Conservation (phyloP, 768 basidiomycete species). For the Termitomyces sp. region DNA sequence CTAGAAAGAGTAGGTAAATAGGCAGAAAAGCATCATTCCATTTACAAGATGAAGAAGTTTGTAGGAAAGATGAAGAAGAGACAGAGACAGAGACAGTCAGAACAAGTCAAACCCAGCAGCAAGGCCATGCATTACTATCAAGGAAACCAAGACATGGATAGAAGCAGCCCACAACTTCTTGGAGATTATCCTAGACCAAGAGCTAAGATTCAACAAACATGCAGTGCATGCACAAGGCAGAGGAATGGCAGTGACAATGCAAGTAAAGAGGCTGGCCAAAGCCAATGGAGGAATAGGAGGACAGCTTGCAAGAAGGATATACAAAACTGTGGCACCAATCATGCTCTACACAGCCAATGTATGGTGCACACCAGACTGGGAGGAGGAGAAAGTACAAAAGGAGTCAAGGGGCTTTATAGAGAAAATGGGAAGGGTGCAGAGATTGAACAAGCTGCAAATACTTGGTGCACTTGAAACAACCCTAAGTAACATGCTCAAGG, state of each 20-base stretch:
- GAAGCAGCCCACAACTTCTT: conserved; percentile 6
- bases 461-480: background rate
- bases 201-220: conserved; percentile 11
- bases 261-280: background rate
- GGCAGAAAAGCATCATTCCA: background rate
- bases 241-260: background rate
- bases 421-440: background rate
- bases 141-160: background rate
- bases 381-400: background rate
- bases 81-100: background rate
- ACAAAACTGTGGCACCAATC: background rate
- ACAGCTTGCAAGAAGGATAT: background rate
- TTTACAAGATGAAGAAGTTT: background rate
- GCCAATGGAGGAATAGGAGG: background rate
- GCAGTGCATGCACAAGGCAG: background rate
- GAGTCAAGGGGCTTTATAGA: background rate
- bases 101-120: background rate
- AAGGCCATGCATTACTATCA: background rate
- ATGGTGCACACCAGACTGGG: background rate
- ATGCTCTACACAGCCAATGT: background rate
- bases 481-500: background rate
- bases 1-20: background rate
- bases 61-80: background rate
- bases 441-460: background rate
- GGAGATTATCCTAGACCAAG: conserved; percentile 12